Percentiles rank a stretch among this genome's conserved stretches.
Evolutionary conservation across 2,329 filamentous ascomycete species (phyloP).

Genomic region (Botrytis cinerea): DNA sequence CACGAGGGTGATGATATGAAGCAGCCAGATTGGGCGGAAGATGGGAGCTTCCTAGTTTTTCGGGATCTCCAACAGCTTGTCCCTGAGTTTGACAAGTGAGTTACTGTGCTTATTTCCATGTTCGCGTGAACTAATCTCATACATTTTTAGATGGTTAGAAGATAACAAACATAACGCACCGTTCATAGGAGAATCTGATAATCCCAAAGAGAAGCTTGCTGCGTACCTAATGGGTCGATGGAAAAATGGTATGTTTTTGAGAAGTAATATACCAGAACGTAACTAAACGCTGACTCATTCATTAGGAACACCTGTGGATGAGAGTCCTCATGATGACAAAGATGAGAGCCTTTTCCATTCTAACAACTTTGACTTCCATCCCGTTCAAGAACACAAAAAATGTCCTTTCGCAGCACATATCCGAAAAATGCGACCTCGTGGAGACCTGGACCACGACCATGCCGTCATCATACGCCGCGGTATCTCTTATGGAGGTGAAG

Average conservation of each 20-base stretch:
- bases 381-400: constrained; percentile 38
- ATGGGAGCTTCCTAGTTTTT: constrained; percentile 50
- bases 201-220: constrained; percentile 7
- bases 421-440: constrained; percentile 50
- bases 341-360: constrained; percentile 32
- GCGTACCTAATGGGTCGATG: constrained; percentile 16
- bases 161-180: constrained; percentile 5
- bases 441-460: constrained; percentile 39
- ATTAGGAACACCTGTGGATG: constrained; percentile 7
- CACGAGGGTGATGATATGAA: constrained; percentile 42
- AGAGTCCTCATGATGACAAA: not conserved
- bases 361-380: constrained; percentile 40
- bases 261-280: constrained; percentile 17
- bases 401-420: constrained; percentile 51
- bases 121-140: not conserved
- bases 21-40: constrained; percentile 45
- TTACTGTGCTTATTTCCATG: constrained; percentile 40
- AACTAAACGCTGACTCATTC: not conserved
- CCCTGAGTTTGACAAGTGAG: constrained; percentile 48
- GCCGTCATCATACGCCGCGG: constrained; percentile 48
- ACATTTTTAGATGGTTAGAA: constrained; percentile 5
- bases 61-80: constrained; percentile 49
- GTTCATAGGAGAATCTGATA: not conserved
- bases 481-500: constrained; percentile 48
- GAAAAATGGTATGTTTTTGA: constrained; percentile 30